A percentile compares a stretch with the other conserved stretches of the same genome.
These are phyloP conservation scores for Xylaria castorea DNA, from an alignment of 495 filamentous ascomycete genomes.

Conservation along the genomic window DNA sequence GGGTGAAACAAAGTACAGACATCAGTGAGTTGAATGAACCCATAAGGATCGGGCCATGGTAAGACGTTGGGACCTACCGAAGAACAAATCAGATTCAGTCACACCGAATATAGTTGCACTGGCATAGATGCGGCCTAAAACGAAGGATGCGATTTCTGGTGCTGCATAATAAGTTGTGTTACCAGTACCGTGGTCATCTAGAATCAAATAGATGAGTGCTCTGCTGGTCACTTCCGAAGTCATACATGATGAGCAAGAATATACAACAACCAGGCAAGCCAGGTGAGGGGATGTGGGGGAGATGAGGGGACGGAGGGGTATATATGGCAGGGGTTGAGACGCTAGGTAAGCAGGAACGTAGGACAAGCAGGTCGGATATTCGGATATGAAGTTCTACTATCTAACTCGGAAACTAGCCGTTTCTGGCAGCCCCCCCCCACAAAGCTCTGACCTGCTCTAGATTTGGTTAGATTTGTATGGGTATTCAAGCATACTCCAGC, in stretches of 20 bases:
- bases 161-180: neutral
- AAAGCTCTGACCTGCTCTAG: too few species aligned
- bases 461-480: too few species aligned
- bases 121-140: neutral
- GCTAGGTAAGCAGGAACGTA: neutral
- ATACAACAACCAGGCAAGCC: too few species aligned
- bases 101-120: neutral
- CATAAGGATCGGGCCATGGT: neutral
- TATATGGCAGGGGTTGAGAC: neutral
- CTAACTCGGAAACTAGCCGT: too few species aligned
- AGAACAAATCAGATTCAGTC: neutral
- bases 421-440: too few species aligned
- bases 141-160: neutral
- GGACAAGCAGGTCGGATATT: neutral
- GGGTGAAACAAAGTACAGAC: slow-evolving; percentile 3
- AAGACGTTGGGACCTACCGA: neutral
- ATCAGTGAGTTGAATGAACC: neutral
- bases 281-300: neutral
- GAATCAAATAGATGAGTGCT: slow-evolving; percentile 7
- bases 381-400: too few species aligned
- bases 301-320: neutral
- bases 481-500: too few species aligned
- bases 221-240: neutral
- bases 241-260: slow-evolving; percentile 13
- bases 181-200: neutral